Percentiles rank a stretch among this genome's conserved stretches.
These are phyloP conservation scores for Dioszegia crocea DNA, from an alignment of 768 basidiomycete genomes.

Conservation along the genomic window DNA sequence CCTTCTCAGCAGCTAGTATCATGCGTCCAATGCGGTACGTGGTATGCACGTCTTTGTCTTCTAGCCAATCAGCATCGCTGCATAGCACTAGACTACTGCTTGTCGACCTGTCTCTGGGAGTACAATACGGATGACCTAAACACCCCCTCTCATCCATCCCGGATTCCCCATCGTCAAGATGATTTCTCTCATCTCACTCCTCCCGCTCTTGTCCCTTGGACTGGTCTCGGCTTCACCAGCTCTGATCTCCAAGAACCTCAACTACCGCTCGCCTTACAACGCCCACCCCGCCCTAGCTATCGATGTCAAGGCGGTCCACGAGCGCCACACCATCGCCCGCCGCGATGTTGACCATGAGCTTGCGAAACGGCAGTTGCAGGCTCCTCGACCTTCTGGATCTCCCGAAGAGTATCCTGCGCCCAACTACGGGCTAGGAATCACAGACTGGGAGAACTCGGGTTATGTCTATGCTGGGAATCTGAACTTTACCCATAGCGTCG, in stretches of 20 bases:
- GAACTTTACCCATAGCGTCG: constrained; percentile 19
- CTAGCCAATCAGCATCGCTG: neutral
- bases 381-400: neutral
- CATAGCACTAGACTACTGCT: neutral
- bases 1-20: neutral
- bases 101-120: too few species aligned
- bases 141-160: neutral
- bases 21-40: neutral
- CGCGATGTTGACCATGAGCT: neutral
- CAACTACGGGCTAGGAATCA: constrained; percentile 23
- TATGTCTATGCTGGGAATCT: constrained; percentile 22
- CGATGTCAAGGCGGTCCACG: constrained; percentile 10
- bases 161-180: too few species aligned
- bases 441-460: constrained; percentile 18
- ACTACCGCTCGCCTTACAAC: constrained; percentile 20
- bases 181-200: neutral
- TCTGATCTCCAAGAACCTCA: constrained; percentile 11
- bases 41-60: neutral
- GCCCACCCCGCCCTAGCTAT: constrained; percentile 16
- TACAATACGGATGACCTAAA: too few species aligned
- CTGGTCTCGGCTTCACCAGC: neutral
- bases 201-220: constrained; percentile 3
- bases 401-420: constrained; percentile 17
- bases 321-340: constrained; percentile 8
- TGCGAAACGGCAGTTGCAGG: constrained; percentile 3